Evolutionary conservation across 2,329 filamentous ascomycete species (phyloP), one percentile per base, ranked within the genome.

Genomic region (Penicillium sp.): DNA sequence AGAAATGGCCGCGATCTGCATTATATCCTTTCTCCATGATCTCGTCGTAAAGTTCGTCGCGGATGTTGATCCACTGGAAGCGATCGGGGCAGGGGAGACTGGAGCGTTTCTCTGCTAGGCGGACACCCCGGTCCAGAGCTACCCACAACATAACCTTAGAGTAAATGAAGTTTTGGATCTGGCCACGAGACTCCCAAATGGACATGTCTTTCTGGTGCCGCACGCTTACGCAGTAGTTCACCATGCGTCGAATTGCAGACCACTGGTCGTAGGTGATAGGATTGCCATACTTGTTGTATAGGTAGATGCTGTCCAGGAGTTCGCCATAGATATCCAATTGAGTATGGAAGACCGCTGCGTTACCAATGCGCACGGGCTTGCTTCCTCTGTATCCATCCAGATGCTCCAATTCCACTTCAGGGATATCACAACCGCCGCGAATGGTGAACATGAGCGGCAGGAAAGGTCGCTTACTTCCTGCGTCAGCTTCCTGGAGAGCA

Each of bases 131-230:
- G 67, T 92, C 88, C 57, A 92, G 84, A 16, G 88, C 87, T 3
- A 92, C 88, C 88, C 88, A 92, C 21, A 92, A 79, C 85, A 91
- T 89, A 58, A 92, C 80, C 66, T 91, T 89, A n/a, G 85, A 89
- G 71, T 91, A 92, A 13, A 86, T 83, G 60, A 90, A 92, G 64
- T 90, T 83, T 69, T 90, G 87, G 66, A 87, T 87, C 63, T 85
- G 76, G 59, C 88, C 88, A 39, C 88, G 82, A 6, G 90, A 87
- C 68, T 92, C 88, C 88, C 88, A 91, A 62, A 91, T 92, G 2
- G 86, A 90, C 87, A 90, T 90, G 65, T 92, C 88, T 12, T 84
- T 83, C 41, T 85, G 74, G 51, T 85, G 72, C 67, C 85, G 81
- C 48, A 90, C 83, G 0, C 80, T 84, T 56, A 89, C 77, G 34